Evolutionary conservation across 257 asterid species (phyloP).

Genomic region (Striga asiatica): DNA sequence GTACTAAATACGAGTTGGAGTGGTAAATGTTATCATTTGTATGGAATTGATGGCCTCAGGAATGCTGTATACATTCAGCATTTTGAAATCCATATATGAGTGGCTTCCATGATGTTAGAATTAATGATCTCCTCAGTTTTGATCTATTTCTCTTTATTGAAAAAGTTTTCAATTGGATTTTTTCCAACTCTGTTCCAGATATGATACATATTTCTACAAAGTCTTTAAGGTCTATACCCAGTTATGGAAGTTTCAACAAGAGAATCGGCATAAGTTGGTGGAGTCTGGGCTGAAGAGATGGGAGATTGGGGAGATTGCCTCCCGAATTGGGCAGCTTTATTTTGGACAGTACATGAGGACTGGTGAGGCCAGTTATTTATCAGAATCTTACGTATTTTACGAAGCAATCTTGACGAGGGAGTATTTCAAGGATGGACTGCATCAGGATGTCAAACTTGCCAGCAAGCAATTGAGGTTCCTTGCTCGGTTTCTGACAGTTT

Average conservation of each 20-base stretch:
- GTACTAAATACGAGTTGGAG: not conserved
- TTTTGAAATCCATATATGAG: not conserved
- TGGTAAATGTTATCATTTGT: not conserved
- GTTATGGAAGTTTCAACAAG: conserved; percentile 93
- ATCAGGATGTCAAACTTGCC: conserved; percentile 77
- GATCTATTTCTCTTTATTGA: no score
- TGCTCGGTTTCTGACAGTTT: conserved; percentile 82
- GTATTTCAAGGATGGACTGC: conserved; percentile 86
- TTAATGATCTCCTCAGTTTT: no score
- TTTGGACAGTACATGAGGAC: conserved; percentile 99
- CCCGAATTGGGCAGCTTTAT: conserved; percentile 93
- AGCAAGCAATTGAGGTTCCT: conserved; percentile 83
- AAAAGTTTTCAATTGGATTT: not conserved
- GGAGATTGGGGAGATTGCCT: conserved; percentile 99
- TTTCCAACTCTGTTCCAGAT: conserved; percentile 36
- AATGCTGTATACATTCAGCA: not conserved
- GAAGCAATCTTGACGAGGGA: conserved; percentile 89
- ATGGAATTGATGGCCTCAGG: not conserved
- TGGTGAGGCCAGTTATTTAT: conserved; percentile 79
- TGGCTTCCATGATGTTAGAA: not conserved
- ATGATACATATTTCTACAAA: conserved; percentile 80
- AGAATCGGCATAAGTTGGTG: conserved; percentile 87
- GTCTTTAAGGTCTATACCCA: conserved; percentile 91
- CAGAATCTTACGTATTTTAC: conserved; percentile 81
- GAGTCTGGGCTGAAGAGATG: conserved; percentile 94